Evolutionary conservation across 257 asterid genomes (phyloP), one percentile per base, ranked within the genome.

Genomic region (Solanum rostratum): DNA sequence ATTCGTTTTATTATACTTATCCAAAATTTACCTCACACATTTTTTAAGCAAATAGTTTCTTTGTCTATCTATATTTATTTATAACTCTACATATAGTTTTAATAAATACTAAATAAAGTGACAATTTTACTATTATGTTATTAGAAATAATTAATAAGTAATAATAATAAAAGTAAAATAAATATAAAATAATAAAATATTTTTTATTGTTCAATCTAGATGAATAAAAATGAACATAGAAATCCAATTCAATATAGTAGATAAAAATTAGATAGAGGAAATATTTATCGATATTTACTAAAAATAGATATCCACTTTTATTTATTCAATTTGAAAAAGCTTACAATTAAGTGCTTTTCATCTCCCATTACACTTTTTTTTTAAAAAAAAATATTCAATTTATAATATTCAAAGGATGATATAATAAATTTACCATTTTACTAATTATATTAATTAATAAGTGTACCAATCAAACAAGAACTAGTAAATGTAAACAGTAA

Each of bases 21-120:
- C 13, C 10, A 19, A 24, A 27, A 62, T 62, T 62, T 0, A 13
- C 2, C 6, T 62, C 10, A 22, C 3, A 4, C 33, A 59, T 59
- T 20, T 13, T 20, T 57, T 8, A 10, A 59, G 22, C 2, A n/a
- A n/a, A n/a, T 3, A n/a, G 0, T 59, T 59, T n/a, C 7, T 10
- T 6, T 0, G 0, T 10, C 19, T 2, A 11, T 1, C n/a, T 10
- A 18, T n/a, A 59, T 5, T n/a, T n/a, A 1, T n/a, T 59, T 4
- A 24, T 60, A 10, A 22, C 2, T 60, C 12, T 1, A 22, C 8
- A 14, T 0, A 0, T 22, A n/a, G 10, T 22, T 2, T 11, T 22
- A 27, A 10, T 59, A 59, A 4, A 22, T 4, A 10, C 1, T 22
- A 59, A 22, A 59, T 59, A 22, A 11, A 59, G 1, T 59, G 7